Conservation (phyloP, 345 rosid genomes). For the Bruguiera gymnorhiza region DNA sequence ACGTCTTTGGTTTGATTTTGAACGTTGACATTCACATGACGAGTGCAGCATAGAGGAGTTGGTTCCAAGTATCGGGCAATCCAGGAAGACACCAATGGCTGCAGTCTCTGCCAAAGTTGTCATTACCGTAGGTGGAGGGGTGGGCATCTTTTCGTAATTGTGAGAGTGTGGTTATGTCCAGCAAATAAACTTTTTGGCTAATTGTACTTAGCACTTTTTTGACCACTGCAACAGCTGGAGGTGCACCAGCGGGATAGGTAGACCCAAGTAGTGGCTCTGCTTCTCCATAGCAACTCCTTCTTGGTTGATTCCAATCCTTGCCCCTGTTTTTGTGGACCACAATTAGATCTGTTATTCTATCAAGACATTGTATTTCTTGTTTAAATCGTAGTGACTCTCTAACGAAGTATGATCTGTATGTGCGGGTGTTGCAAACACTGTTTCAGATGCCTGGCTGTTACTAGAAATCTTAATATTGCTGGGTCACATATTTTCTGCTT, state of each 20-base stretch:
- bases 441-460: too few relatives aligned
- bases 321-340: conserved; percentile 44
- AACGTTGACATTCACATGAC: conserved; percentile 34
- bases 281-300: conserved; percentile 58
- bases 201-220: conserved; percentile 53
- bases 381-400: too few relatives aligned
- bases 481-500: conserved; percentile 28
- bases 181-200: conserved; percentile 60
- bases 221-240: conserved; percentile 57
- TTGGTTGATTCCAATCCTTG: conserved; percentile 72
- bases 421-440: too few relatives aligned
- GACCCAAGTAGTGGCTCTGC: conserved; percentile 64
- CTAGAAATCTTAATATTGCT: neutral
- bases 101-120: conserved; percentile 60
- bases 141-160: conserved; percentile 92
- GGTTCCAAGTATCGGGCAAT: conserved; percentile 94
- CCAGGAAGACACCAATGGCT: conserved; percentile 99
- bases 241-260: conserved; percentile 64
- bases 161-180: conserved; percentile 79
- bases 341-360: neutral
- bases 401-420: too few relatives aligned
- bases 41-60: conserved; percentile 83
- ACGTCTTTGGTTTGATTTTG: neutral
- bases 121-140: conserved; percentile 61
- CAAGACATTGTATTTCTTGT: neutral